Conservation (phyloP, 2,329 filamentous ascomycete species). For the Stemphylium beticola region DNA sequence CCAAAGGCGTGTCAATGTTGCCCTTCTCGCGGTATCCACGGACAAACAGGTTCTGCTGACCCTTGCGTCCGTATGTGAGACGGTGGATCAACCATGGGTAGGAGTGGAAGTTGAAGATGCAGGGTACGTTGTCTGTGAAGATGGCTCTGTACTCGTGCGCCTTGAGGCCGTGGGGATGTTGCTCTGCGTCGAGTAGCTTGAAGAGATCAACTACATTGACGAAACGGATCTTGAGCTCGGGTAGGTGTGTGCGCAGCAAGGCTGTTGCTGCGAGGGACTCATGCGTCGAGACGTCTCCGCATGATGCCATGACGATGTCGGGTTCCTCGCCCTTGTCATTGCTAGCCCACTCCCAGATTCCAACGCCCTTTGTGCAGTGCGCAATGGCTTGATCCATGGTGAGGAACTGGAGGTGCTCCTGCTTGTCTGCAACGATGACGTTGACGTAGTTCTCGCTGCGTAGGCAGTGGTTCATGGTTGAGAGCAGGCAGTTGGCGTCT, state of each 20-base stretch:
- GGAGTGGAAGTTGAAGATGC: constrained; percentile 85
- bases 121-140: constrained; percentile 74
- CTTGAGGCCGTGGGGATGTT: constrained; percentile 74
- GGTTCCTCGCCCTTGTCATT: constrained; percentile 73
- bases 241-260: constrained; percentile 72
- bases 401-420: constrained; percentile 78
- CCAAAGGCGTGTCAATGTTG: constrained; percentile 81
- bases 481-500: constrained; percentile 78
- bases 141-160: constrained; percentile 67
- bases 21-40: constrained; percentile 82
- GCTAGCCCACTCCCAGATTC: constrained; percentile 78
- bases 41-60: constrained; percentile 72
- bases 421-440: constrained; percentile 80
- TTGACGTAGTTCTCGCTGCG: constrained; percentile 79
- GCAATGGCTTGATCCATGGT: constrained; percentile 73
- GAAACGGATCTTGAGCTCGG: constrained; percentile 75
- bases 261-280: constrained; percentile 78
- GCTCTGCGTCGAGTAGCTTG: constrained; percentile 72
- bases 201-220: constrained; percentile 83
- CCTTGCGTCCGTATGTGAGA: constrained; percentile 76
- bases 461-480: constrained; percentile 77
- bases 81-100: constrained; percentile 83
- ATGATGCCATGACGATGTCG: constrained; percentile 77
- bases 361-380: constrained; percentile 79
- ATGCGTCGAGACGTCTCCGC: constrained; percentile 75